phyloP scores from a whole-genome alignment of 202 grass and related monocot genomes.

The Cymbopogon flexuosus region DNA sequence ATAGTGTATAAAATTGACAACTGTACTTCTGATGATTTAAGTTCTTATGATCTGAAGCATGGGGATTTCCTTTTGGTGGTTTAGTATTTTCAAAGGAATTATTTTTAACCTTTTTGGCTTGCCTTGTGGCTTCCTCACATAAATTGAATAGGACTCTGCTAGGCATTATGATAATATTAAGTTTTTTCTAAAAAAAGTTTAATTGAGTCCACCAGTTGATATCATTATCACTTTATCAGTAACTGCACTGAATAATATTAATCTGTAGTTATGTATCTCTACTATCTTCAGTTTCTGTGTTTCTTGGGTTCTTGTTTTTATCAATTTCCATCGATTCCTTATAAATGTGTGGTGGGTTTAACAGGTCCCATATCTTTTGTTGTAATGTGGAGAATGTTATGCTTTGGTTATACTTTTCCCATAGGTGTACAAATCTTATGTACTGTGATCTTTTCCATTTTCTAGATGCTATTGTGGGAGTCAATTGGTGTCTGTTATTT shows the following conservation, averaged over 20 bases:
- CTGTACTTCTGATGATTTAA: background rate
- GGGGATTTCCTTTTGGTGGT: slow-evolving; percentile 6
- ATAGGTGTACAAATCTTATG: background rate
- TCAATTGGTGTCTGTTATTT: slow-evolving; percentile 40
- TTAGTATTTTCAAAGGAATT: background rate
- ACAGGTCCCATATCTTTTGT: background rate
- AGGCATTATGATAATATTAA: slow-evolving; percentile 5
- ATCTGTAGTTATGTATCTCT: slow-evolving; percentile 16
- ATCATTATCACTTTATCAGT: background rate
- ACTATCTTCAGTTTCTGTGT: slow-evolving; percentile 11
- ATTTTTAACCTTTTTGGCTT: background rate
- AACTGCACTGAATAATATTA: slow-evolving; percentile 23
- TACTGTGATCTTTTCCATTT: slow-evolving; percentile 8
- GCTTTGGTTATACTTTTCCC: background rate
- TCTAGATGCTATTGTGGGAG: slow-evolving; percentile 70
- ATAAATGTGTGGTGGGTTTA: background rate
- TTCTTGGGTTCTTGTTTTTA: background rate
- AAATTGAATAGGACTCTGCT: slow-evolving; percentile 14
- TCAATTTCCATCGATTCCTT: background rate
- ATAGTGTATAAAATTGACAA: background rate
- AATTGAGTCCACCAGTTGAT: background rate
- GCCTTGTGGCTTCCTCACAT: background rate
- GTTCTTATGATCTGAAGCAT: slow-evolving; percentile 1
- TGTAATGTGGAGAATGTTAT: background rate
- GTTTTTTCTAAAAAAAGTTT: background rate